phyloP scores from a whole-genome alignment of 2,329 filamentous ascomycete species.

The Venturia carpophila region DNA sequence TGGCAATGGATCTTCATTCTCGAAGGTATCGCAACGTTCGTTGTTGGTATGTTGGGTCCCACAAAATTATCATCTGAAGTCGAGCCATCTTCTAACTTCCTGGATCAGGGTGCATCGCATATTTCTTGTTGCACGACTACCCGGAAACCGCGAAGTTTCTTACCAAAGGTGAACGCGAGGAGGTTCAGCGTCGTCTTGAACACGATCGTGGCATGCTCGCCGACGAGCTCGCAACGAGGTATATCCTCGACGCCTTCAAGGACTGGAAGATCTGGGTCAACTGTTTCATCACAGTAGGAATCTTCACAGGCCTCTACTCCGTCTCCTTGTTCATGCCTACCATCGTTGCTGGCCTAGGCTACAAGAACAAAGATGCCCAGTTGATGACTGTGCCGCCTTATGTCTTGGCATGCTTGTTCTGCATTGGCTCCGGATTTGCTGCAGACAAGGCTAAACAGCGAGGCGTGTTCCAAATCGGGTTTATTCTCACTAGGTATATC shows the following conservation, averaged over 20 bases:
- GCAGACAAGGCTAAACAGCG: slow-evolving; percentile 18
- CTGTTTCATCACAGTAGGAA: slow-evolving; percentile 20
- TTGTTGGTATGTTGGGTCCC: slow-evolving; percentile 11
- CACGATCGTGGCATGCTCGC: slow-evolving; percentile 21
- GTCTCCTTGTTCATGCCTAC: slow-evolving; percentile 45
- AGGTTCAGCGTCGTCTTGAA: slow-evolving; percentile 22
- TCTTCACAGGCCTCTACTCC: slow-evolving; percentile 37
- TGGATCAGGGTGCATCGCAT: slow-evolving; percentile 32
- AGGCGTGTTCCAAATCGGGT: slow-evolving; percentile 19
- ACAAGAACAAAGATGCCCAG: slow-evolving; percentile 51
- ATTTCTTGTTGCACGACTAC: slow-evolving; percentile 59
- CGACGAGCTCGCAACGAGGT: slow-evolving; percentile 23
- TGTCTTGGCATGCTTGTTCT: slow-evolving; percentile 35
- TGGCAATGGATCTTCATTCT: slow-evolving; percentile 72
- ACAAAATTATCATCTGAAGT: slow-evolving; percentile 15
- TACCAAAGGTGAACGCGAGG: slow-evolving; percentile 40
- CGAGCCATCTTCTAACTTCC: slow-evolving; percentile 25
- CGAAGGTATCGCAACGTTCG: slow-evolving; percentile 19
- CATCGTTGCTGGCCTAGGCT: slow-evolving; percentile 61
- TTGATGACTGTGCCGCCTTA: slow-evolving; percentile 60
- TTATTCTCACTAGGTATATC: slow-evolving; percentile 6
- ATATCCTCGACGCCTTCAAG: slow-evolving; percentile 24
- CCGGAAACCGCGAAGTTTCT: slow-evolving; percentile 52
- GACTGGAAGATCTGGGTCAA: slow-evolving; percentile 40
- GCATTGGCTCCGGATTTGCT: slow-evolving; percentile 17